Evolutionary conservation across 768 basidiomycete genomes (phyloP).

Genomic region (Boletus edulis): DNA sequence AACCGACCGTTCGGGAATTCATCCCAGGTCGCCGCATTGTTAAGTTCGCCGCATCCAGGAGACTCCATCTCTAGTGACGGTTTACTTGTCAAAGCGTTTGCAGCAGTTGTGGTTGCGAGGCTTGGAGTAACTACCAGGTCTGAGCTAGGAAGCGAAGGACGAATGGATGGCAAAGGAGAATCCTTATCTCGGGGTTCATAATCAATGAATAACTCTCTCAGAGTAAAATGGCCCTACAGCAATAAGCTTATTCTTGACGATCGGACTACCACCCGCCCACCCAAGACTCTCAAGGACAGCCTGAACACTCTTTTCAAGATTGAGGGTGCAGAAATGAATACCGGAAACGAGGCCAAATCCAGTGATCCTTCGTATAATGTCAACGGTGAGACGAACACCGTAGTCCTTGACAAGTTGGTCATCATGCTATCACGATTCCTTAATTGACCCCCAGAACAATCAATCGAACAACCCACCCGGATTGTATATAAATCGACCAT

Average conservation of each 20-base stretch:
- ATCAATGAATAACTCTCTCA: not conserved
- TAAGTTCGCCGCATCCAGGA: slow-evolving; percentile 66
- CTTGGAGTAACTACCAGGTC: slow-evolving; percentile 59
- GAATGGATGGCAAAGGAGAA: slow-evolving; percentile 32
- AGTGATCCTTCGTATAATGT: slow-evolving; percentile 68
- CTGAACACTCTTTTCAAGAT: slow-evolving; percentile 93
- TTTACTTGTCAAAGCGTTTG: slow-evolving; percentile 49
- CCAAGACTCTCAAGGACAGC: slow-evolving; percentile 75
- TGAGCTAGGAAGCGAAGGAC: slow-evolving; percentile 27
- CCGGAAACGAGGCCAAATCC: slow-evolving; percentile 60
- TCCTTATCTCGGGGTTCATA: slow-evolving; percentile 34
- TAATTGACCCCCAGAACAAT: not conserved
- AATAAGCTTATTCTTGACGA: slow-evolving; percentile 62
- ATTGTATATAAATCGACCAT: slow-evolving; percentile 70
- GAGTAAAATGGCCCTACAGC: slow-evolving; percentile 40
- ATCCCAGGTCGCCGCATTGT: slow-evolving; percentile 80
- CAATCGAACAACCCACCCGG: slow-evolving; percentile 47
- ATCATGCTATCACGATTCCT: slow-evolving; percentile 60
- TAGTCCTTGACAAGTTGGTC: slow-evolving; percentile 94
- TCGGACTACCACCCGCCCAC: slow-evolving; percentile 57
- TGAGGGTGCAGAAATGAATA: slow-evolving; percentile 94
- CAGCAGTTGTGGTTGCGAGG: slow-evolving; percentile 62
- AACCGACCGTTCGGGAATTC: slow-evolving; percentile 99
- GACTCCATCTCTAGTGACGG: slow-evolving; percentile 53
- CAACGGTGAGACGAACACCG: slow-evolving; percentile 81